Base-by-base conservation (phyloP, 1,284 basidiomycete species). In the Ganoderma lucidum region DNA sequence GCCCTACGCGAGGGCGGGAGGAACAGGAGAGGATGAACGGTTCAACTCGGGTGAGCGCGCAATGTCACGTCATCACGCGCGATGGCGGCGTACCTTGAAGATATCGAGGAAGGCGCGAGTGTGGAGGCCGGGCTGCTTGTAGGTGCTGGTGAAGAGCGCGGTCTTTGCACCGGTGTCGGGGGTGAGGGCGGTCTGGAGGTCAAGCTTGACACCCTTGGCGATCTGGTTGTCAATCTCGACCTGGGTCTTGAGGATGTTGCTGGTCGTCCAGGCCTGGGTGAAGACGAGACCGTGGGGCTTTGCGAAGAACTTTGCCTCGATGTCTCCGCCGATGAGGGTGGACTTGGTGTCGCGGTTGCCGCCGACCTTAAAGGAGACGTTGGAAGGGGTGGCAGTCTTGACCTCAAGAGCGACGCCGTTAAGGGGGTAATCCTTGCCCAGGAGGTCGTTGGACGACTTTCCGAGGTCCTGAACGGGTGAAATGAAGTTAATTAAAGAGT, bases 151-250 rank as follows among this genome's bases (percentile, higher is more conserved):
- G 75, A 94, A 78, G 74, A 96, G 85, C 70, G 96, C 95, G 65
- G 90, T 89, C 89, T 96, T 97, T 79, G 87, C 84, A 77, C 89
- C 90, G 81, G 94, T 96, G 78, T 94, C 91, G 68, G 98, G 97
- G 77, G 93, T 87, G 75, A 99, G 89, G 68, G 92, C 90, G 75
- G 96, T 93, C 80, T 88, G 88, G 71, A 98, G 83, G 83, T 99
- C 97, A 79, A 99, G 87, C 88, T 99, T 99, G 84, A 99, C 90
- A 75, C 96, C 97, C 85, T 97, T 96, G 78, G 97, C 96, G 80
- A 99, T 91, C 86, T 97, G 93, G 89, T 98, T 97, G 85, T 99
- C 97, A 79, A 99, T 88, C 89, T 99, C 98, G 75, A 99, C 84
- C 83, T 95, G 91, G 78, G 93, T 94, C 83, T 92, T 93, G 84